These are phyloP conservation scores for Neoarthrinium moseri DNA, from an alignment of 2,329 filamentous ascomycete species.

Conservation along the genomic window DNA sequence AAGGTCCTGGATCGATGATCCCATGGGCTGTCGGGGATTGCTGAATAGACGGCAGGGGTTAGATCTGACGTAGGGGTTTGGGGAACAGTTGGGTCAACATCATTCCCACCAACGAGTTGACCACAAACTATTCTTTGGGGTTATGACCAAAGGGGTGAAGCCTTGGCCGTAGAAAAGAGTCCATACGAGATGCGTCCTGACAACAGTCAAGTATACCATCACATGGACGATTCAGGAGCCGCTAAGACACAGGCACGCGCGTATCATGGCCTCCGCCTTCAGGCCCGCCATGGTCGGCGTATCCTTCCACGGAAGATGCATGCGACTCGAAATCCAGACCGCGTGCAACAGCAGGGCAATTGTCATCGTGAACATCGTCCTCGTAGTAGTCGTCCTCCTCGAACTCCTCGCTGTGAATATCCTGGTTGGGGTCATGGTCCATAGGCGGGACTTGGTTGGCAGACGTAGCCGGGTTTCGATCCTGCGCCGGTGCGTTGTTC, in stretches of 20 bases:
- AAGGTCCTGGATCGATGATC: too few relatives aligned
- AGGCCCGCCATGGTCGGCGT: not conserved
- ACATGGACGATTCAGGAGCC: too few relatives aligned
- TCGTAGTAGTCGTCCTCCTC: conserved; percentile 39
- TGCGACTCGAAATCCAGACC: conserved; percentile 7
- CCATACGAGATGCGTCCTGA: too few relatives aligned
- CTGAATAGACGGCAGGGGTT: not conserved
- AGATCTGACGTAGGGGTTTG: not conserved
- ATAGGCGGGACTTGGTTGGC: conserved; percentile 19
- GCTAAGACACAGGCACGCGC: not conserved
- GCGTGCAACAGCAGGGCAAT: conserved; percentile 18
- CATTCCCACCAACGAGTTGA: conserved; percentile 9
- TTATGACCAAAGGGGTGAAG: too few relatives aligned
- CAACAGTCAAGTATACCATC: too few relatives aligned
- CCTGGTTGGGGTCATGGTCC: conserved; percentile 15
- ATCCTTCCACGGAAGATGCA: not conserved
- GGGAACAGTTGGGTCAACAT: conserved; percentile 1
- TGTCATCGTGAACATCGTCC: conserved; percentile 28
- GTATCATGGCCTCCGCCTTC: conserved; percentile 1
- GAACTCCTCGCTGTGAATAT: conserved; percentile 32
- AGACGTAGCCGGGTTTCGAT: conserved; percentile 20
- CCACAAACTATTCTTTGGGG: too few relatives aligned
- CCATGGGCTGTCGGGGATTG: not conserved
- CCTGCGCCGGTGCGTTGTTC: conserved; percentile 25
- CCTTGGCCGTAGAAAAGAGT: too few relatives aligned